phyloP scores from a whole-genome alignment of 169 alveolate species.

The Eimeria falciformis region DNA sequence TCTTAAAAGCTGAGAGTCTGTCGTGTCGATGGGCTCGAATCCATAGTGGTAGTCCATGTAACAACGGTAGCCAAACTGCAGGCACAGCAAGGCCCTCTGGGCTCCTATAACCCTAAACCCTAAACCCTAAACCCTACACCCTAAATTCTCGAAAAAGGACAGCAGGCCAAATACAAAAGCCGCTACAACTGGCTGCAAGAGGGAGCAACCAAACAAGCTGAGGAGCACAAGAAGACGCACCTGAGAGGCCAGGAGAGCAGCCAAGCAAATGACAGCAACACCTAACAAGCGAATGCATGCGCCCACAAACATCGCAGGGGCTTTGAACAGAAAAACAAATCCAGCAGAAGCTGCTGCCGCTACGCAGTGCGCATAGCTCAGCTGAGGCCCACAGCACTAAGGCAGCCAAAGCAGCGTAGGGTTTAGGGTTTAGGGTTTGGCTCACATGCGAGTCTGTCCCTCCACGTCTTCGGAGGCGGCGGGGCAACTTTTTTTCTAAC shows the following conservation, averaged over 20 bases:
- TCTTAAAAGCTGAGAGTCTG: conserved; percentile 30
- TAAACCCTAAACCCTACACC: conserved; percentile 30
- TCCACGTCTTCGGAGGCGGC: conserved; percentile 41
- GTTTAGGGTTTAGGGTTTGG: conserved; percentile 4
- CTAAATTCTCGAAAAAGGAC: not conserved
- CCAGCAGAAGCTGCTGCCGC: not conserved
- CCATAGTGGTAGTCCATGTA: conserved; percentile 62
- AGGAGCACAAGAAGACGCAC: too few relatives aligned
- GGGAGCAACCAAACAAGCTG: too few relatives aligned
- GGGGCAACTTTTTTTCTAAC: not conserved
- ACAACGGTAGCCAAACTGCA: conserved; percentile 49
- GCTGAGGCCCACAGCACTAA: too few relatives aligned
- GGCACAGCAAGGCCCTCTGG: not conserved
- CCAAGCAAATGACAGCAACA: not conserved
- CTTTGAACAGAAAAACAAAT: not conserved
- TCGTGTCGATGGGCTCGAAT: conserved; percentile 37
- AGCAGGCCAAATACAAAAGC: too few relatives aligned
- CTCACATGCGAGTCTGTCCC: conserved; percentile 13
- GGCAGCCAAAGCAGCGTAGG: not conserved
- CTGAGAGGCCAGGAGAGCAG: conserved; percentile 3
- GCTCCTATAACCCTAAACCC: conserved; percentile 17
- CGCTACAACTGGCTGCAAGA: too few relatives aligned
- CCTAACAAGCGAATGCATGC: not conserved
- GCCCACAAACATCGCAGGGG: not conserved
- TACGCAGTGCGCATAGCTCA: too few relatives aligned